Evolutionary conservation across 2,329 filamentous ascomycete species (phyloP).

Genomic region (Sclerotiophoma versabilis): DNA sequence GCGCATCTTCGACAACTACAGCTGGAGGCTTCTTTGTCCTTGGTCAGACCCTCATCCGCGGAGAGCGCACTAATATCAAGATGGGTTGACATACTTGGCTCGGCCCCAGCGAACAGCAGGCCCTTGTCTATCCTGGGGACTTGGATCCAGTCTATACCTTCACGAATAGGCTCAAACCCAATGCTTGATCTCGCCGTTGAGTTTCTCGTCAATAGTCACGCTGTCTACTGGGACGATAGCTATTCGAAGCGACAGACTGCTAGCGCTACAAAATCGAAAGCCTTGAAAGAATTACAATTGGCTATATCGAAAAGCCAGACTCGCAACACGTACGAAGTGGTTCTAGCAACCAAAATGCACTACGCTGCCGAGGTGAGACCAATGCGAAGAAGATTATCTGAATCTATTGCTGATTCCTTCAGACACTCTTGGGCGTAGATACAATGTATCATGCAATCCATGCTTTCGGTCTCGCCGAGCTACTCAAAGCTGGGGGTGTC

Average conservation of each 20-base stretch:
- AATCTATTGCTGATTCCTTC: slow-evolving; percentile 8
- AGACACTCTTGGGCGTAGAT: slow-evolving; percentile 37
- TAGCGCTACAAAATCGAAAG: slow-evolving; percentile 32
- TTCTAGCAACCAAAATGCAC: slow-evolving; percentile 40
- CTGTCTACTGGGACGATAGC: slow-evolving; percentile 27
- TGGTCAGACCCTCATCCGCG: slow-evolving; percentile 22
- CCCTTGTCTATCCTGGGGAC: slow-evolving; percentile 37
- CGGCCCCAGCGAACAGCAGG: slow-evolving; percentile 17
- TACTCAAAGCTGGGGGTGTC: slow-evolving; percentile 33
- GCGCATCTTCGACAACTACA: slow-evolving; percentile 23
- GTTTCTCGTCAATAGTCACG: slow-evolving; percentile 34
- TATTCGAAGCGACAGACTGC: slow-evolving; percentile 31
- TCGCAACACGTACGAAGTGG: slow-evolving; percentile 32
- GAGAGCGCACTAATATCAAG: slow-evolving; percentile 31
- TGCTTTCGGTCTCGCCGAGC: slow-evolving; percentile 33
- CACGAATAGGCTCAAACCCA: slow-evolving; percentile 33
- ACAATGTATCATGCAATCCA: slow-evolving; percentile 41
- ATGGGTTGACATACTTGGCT: slow-evolving; percentile 35
- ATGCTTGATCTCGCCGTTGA: slow-evolving; percentile 40
- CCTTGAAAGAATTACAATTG: slow-evolving; percentile 34
- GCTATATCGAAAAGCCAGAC: slow-evolving; percentile 19
- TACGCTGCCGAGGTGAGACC: slow-evolving; percentile 36
- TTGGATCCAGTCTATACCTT: slow-evolving; percentile 39
- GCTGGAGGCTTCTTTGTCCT: slow-evolving; percentile 6
- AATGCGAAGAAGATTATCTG: not conserved